phyloP scores from a whole-genome alignment of 2,329 filamentous ascomycete genomes.

The Botrytis paeoniae region DNA sequence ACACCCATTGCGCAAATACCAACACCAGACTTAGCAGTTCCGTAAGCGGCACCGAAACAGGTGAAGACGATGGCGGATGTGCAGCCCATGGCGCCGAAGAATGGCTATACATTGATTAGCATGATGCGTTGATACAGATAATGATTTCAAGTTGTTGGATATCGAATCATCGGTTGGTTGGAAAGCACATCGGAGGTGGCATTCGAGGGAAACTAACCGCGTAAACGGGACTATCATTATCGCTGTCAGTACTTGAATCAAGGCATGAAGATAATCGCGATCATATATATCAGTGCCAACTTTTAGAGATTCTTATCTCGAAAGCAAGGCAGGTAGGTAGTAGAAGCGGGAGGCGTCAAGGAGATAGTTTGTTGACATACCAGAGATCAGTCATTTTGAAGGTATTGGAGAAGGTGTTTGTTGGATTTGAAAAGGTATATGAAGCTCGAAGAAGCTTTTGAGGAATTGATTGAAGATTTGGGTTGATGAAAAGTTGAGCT shows the following conservation, averaged over 20 bases:
- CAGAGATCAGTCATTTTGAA: slow-evolving; percentile 71
- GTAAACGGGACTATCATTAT: slow-evolving; percentile 78
- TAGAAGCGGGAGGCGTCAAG: slow-evolving; percentile 10
- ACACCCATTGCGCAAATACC: slow-evolving; percentile 99
- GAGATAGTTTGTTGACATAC: slow-evolving; percentile 55
- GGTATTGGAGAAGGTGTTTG: slow-evolving; percentile 36
- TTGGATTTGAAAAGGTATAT: slow-evolving; percentile 21
- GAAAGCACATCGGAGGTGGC: slow-evolving; percentile 2
- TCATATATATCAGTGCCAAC: slow-evolving; percentile 14
- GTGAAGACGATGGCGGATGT: slow-evolving; percentile 94
- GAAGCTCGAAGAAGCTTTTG: slow-evolving; percentile 31
- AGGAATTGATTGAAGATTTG: slow-evolving; percentile 28
- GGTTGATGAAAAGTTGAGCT: slow-evolving; percentile 32
- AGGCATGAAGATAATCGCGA: neutral
- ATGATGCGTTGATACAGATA: slow-evolving; percentile 29
- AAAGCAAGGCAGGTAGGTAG: slow-evolving; percentile 8
- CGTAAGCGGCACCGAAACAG: slow-evolving; percentile 94
- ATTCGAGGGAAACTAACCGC: slow-evolving; percentile 70
- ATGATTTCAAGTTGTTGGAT: slow-evolving; percentile 4
- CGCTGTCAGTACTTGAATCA: slow-evolving; percentile 44
- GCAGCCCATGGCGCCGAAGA: slow-evolving; percentile 98
- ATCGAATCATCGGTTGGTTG: neutral
- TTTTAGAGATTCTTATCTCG: slow-evolving; percentile 26
- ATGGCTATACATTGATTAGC: slow-evolving; percentile 55
- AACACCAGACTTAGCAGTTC: slow-evolving; percentile 98